Percentiles rank a stretch among this genome's conserved stretches.
phyloP scores from a whole-genome alignment of 2,329 filamentous ascomycete species.

The Aureobasidium sp. region DNA sequence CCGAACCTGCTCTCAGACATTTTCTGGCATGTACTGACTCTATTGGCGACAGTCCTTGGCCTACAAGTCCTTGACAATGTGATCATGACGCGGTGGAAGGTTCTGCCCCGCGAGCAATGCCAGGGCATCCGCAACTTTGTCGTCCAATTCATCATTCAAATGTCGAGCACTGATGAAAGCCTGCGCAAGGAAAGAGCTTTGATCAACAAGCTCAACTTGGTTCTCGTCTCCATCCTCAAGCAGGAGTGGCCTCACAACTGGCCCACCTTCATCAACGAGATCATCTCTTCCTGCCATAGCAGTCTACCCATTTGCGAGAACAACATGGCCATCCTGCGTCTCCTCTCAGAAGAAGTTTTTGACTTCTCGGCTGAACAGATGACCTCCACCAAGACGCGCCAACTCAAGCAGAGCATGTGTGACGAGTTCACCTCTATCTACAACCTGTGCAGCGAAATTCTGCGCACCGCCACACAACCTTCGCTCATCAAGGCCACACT shows the following conservation, averaged over 20 bases:
- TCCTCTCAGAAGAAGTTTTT: constrained; percentile 96
- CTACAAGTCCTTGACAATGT: constrained; percentile 97
- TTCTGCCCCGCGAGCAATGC: constrained; percentile 90
- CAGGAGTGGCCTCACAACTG: constrained; percentile 99
- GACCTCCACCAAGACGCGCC: constrained; percentile 96
- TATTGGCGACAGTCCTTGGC: constrained; percentile 61
- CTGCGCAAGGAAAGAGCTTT: constrained; percentile 79
- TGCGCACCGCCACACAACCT: constrained; percentile 80
- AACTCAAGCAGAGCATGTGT: constrained; percentile 97
- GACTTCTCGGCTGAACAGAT: constrained; percentile 98
- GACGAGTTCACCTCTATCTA: constrained; percentile 98
- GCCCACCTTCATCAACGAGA: constrained; percentile 99
- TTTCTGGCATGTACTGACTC: constrained; percentile 27
- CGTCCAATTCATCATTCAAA: constrained; percentile 95
- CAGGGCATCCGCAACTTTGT: constrained; percentile 97
- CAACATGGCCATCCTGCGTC: constrained; percentile 95
- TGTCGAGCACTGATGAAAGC: constrained; percentile 82
- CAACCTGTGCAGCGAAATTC: constrained; percentile 90
- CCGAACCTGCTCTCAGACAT: background rate
- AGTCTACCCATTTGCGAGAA: constrained; percentile 98
- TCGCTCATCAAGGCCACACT: constrained; percentile 93
- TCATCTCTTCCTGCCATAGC: constrained; percentile 90
- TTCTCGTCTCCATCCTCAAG: constrained; percentile 94
- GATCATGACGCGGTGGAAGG: constrained; percentile 98
- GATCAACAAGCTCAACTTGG: constrained; percentile 96